phyloP scores from a whole-genome alignment of 129 eudicot genomes.

The Flaveria sonorensis region DNA sequence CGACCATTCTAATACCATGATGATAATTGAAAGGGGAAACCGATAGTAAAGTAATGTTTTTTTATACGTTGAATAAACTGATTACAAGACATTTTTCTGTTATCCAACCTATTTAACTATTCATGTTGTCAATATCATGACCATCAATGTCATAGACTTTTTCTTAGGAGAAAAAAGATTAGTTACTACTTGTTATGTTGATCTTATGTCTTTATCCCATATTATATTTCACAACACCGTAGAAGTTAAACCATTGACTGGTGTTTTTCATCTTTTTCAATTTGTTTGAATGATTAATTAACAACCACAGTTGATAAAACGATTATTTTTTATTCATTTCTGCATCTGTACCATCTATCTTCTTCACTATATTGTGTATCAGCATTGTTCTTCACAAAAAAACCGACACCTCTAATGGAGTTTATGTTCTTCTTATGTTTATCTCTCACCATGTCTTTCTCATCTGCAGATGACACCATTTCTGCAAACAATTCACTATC shows the following conservation, averaged over 20 bases:
- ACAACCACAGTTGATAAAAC: background rate
- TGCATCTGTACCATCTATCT: background rate
- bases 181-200: background rate
- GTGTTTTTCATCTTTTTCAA: background rate
- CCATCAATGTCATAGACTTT: background rate
- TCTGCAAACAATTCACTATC: conserved; percentile 42
- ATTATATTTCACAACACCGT: background rate
- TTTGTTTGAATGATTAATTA: background rate
- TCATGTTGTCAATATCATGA: conserved; percentile 3
- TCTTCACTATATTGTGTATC: background rate
- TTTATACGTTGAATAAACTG: no score
- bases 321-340: background rate
- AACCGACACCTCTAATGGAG: background rate
- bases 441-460: conserved; percentile 22
- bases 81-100: no score
- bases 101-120: no score
- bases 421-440: conserved; percentile 7
- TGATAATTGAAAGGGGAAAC: no score
- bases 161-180: background rate
- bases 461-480: conserved; percentile 44
- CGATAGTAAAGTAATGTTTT: no score
- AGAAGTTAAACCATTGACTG: background rate
- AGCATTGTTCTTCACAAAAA: background rate
- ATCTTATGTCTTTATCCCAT: background rate
- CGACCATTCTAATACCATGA: no score